Evolutionary conservation across 192 early-diverging fungal genomes (phyloP).

Genomic region (Mortierella alpina): DNA sequence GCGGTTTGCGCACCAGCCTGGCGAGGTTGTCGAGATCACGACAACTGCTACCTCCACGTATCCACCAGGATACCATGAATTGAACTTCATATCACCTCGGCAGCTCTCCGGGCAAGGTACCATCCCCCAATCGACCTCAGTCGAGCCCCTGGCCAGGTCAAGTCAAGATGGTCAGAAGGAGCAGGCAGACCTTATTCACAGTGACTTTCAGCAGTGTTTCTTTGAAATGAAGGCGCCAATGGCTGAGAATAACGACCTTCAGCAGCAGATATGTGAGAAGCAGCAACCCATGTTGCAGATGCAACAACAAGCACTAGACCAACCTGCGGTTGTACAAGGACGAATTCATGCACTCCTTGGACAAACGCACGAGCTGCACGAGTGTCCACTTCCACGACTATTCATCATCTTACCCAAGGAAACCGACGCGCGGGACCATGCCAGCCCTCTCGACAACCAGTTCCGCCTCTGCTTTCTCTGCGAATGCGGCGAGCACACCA

Average conservation of each 20-base stretch:
- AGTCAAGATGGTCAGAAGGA: background rate
- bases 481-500: conserved; percentile 7
- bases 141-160: background rate
- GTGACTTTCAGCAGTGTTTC: conserved; percentile 2
- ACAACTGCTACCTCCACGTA: background rate
- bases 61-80: background rate
- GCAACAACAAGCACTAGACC: background rate
- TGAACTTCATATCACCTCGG: background rate
- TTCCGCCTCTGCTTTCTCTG: conserved; percentile 4
- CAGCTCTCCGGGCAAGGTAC: background rate
- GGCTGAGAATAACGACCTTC: background rate
- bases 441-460: background rate
- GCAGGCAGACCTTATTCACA: background rate
- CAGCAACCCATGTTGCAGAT: too few relatives aligned
- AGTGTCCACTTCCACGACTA: background rate
- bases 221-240: background rate
- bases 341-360: background rate
- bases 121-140: background rate
- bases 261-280: background rate
- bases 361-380: background rate
- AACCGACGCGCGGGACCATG: background rate
- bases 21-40: background rate
- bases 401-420: conserved; percentile 3
- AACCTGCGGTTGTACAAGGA: background rate
- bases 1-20: background rate